phyloP scores from a whole-genome alignment of 208 protist genomes.

The Leishmania lainsoni region DNA sequence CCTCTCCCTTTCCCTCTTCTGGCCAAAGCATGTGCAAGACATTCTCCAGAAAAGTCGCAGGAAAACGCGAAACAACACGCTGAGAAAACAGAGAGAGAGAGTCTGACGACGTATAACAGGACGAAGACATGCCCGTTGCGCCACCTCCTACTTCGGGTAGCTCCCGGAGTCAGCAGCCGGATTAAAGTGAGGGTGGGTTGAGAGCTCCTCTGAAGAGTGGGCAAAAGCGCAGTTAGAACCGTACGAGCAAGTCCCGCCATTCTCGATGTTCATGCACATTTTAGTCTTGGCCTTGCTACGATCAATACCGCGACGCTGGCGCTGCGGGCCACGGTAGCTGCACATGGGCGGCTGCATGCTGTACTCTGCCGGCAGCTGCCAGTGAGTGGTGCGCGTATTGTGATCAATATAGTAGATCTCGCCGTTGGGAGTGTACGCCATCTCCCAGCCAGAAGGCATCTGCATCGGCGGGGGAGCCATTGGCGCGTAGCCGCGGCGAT shows the following conservation, averaged over 20 bases:
- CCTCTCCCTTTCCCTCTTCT: background rate
- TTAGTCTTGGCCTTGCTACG: conserved; percentile 87
- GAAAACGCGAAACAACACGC: background rate
- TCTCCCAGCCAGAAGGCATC: conserved; percentile 85
- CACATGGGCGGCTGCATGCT: conserved; percentile 30
- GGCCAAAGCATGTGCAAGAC: background rate
- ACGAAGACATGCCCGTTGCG: background rate
- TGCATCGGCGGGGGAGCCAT: conserved; percentile 20
- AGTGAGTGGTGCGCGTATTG: conserved; percentile 88
- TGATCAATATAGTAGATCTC: conserved; percentile 90
- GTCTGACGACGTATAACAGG: background rate
- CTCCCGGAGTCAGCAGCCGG: background rate
- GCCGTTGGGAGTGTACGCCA: conserved; percentile 64
- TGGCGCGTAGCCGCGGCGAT: conserved; percentile 19
- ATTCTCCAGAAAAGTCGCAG: background rate
- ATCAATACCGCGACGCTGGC: conserved; percentile 78
- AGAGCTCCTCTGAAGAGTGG: conserved; percentile 81
- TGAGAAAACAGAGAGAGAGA: background rate
- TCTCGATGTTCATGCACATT: conserved; percentile 93
- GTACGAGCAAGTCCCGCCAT: conserved; percentile 82
- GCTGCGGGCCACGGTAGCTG: conserved; percentile 43
- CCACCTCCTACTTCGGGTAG: background rate
- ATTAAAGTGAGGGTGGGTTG: conserved; percentile 47
- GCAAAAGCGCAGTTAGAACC: conserved; percentile 88
- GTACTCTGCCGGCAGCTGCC: conserved; percentile 59